These are phyloP conservation scores for Linnemannia schmuckeri DNA, from an alignment of 192 early-diverging fungal genomes.

Conservation along the genomic window DNA sequence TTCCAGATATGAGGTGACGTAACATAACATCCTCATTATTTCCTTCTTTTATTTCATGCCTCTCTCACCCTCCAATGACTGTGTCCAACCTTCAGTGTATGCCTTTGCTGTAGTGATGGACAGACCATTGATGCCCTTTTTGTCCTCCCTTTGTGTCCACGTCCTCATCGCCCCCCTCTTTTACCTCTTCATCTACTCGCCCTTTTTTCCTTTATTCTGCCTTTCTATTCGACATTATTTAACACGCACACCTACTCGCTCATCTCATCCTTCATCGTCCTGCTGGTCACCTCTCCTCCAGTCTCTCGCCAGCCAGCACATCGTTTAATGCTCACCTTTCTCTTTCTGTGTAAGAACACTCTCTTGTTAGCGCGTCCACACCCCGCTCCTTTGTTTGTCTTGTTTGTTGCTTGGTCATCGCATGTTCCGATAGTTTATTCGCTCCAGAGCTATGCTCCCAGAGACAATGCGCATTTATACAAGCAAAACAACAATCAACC, in stretches of 20 bases:
- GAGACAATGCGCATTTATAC: no score
- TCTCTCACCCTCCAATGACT: not conserved
- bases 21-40: not conserved
- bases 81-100: not conserved
- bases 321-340: not conserved
- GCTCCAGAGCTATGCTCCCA: no score
- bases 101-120: not conserved
- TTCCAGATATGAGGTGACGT: not conserved
- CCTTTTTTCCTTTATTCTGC: not conserved
- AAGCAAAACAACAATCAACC: no score
- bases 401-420: not conserved
- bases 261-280: not conserved
- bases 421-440: not conserved
- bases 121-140: not conserved
- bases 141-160: not conserved
- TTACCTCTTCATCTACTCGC: not conserved
- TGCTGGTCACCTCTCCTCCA: not conserved
- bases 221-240: conserved; percentile 3
- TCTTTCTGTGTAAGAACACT: not conserved
- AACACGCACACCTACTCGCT: not conserved
- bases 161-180: not conserved
- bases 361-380: not conserved
- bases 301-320: not conserved
- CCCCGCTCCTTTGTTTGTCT: not conserved
- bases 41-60: not conserved